Conservation (phyloP, 805 yeast genomes). For the Metschnikowia baotianmanensis region DNA sequence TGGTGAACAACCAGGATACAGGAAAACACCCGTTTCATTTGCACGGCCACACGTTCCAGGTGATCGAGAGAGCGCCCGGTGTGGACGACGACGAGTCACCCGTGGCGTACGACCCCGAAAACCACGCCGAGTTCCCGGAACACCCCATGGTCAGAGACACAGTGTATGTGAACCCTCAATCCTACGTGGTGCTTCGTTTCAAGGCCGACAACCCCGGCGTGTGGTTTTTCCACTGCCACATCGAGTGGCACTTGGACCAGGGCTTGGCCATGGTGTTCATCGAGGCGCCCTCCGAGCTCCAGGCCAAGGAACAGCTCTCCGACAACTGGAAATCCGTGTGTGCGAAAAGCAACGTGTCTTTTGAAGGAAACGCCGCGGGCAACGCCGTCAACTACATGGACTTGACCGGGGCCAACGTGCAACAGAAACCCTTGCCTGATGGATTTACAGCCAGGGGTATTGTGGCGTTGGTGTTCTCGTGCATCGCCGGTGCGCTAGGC, state of each 20-base stretch:
- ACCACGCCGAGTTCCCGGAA: constrained; percentile 51
- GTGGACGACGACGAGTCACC: constrained; percentile 55
- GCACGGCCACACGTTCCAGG: constrained; percentile 92
- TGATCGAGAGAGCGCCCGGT: constrained; percentile 66
- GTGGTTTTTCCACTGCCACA: constrained; percentile 98
- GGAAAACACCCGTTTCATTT: constrained; percentile 98
- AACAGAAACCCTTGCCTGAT: constrained; percentile 62
- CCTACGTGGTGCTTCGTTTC: constrained; percentile 83
- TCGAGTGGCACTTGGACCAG: constrained; percentile 97
- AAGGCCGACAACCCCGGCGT: constrained; percentile 95
- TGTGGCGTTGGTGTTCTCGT: constrained; percentile 89
- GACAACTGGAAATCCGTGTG: constrained; percentile 63
- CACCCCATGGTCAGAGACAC: constrained; percentile 86
- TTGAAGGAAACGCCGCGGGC: constrained; percentile 87
- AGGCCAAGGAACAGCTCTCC: constrained; percentile 52
- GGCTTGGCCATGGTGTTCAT: constrained; percentile 80
- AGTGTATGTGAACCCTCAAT: constrained; percentile 74
- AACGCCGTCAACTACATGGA: constrained; percentile 62
- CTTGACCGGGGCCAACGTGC: constrained; percentile 73
- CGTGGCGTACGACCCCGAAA: constrained; percentile 52
- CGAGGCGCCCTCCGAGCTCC: constrained; percentile 76
- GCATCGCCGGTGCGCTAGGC: constrained; percentile 83
- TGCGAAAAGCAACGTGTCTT: constrained; percentile 48
- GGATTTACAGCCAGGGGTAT: constrained; percentile 96
- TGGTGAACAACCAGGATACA: constrained; percentile 80